A percentile compares a stretch with the other conserved stretches of the same genome.
Conservation (phyloP, 2,329 filamentous ascomycete genomes). For the Microdochium bolleyi region DNA sequence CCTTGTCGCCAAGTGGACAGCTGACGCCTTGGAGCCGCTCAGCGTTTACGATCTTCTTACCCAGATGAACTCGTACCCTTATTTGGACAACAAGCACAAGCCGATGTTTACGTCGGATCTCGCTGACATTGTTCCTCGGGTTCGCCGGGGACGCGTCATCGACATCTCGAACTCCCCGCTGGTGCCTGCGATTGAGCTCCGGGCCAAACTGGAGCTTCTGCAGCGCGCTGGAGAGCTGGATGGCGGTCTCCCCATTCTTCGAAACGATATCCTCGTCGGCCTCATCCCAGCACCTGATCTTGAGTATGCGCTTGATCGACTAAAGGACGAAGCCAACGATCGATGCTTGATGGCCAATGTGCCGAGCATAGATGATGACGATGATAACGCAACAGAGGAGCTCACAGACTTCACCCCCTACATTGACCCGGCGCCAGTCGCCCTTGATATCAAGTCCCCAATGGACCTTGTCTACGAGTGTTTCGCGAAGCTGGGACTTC, state of each 20-base stretch:
- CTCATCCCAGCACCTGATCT: constrained; percentile 91
- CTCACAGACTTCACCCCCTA: constrained; percentile 83
- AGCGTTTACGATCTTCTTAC: constrained; percentile 95
- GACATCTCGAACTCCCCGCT: constrained; percentile 80
- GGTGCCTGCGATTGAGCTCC: constrained; percentile 67
- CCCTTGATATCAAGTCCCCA: constrained; percentile 79
- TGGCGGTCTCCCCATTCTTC: constrained; percentile 80
- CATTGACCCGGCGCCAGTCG: constrained; percentile 85
- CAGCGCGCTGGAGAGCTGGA: constrained; percentile 86
- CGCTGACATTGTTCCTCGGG: constrained; percentile 73
- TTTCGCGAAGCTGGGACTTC: constrained; percentile 85
- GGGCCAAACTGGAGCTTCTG: constrained; percentile 71
- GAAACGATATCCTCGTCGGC: constrained; percentile 73
- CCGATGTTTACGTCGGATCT: constrained; percentile 85
- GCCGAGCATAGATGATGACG: constrained; percentile 55
- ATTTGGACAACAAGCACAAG: constrained; percentile 93
- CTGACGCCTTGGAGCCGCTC: constrained; percentile 86
- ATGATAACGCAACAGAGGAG: constrained; percentile 43
- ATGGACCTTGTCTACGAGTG: constrained; percentile 96
- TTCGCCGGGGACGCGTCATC: constrained; percentile 71
- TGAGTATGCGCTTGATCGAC: constrained; percentile 81
- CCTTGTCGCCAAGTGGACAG: constrained; percentile 95
- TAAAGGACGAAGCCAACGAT: constrained; percentile 64
- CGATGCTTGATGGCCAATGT: constrained; percentile 77
- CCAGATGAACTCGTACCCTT: constrained; percentile 95